Evolutionary conservation across 257 asterid species (phyloP), one percentile per base, ranked within the genome.

Genomic region (Solanum acaule): DNA sequence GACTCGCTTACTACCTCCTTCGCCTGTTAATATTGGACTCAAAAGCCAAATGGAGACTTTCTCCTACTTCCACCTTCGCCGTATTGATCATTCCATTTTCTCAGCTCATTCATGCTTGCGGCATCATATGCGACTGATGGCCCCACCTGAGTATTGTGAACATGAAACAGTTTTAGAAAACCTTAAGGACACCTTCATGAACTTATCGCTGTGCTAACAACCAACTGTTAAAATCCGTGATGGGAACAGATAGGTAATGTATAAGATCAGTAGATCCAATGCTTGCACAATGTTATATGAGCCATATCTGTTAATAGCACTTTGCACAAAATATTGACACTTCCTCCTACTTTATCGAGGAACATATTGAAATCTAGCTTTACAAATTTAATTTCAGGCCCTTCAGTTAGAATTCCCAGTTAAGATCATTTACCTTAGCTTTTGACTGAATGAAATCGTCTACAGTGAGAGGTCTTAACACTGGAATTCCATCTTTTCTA

Each of bases 111-210:
- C 99, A 95, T 97, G 91, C 96, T 96, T 25, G 96, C 92, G 38
- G 99, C 99, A 87, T 97, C 99, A 59, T 93, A 96, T 23, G 99
- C 98, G 86, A 97, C 99, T 18, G 99, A 97, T 11, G 99, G 99
- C 37, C 99, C 99, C 86, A 97, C 99, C 99, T 97, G 93, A 22
- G 86, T 70, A 88, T 63, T 77, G 86, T 33, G 82, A 84, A 78
- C 68, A 77, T 59, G n/a, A 56, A 29, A 46, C 42, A 86, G n/a
- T 33, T 12, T 15, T 29, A 59, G 27, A 63, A 85, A 8, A 10
- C 42, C 31, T 33, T 68, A 37, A 25, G 65, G 86, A n/a, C 4
- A 40, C 61, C 85, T 79, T 44, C 85, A 79, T 15, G 16, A 27
- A 14, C 65, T n/a, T 78, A 6, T 77, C 84, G 11, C 42, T 20